Percentiles rank a stretch among this genome's conserved stretches.
Evolutionary conservation across 78 protist species (phyloP).

Genomic region (Cyanophora paradoxa): DNA sequence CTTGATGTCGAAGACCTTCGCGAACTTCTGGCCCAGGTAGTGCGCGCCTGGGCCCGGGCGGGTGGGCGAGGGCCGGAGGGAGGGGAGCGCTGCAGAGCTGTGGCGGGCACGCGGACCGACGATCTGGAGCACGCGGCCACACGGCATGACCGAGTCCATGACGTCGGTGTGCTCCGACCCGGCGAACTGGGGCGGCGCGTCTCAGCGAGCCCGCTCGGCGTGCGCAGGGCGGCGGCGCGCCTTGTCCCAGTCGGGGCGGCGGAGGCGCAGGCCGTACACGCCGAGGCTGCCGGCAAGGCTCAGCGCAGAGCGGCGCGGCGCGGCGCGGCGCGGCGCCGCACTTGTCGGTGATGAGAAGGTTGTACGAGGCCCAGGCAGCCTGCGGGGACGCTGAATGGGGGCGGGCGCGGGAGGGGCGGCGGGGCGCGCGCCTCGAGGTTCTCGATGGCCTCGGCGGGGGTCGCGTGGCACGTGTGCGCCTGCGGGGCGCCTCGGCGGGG

Average conservation of each 20-base stretch:
- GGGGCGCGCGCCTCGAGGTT: neutral
- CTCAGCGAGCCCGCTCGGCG: too few species aligned
- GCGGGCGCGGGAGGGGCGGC: too few species aligned
- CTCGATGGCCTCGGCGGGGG: slow-evolving; percentile 32
- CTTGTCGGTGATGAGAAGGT: slow-evolving; percentile 3
- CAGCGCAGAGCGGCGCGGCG: too few species aligned
- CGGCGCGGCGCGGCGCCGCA: too few species aligned
- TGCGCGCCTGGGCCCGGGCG: too few species aligned
- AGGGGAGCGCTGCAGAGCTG: too few species aligned
- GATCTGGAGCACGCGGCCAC: slow-evolving; percentile 36
- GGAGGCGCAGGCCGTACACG: slow-evolving; percentile 22
- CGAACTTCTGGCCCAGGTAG: slow-evolving; percentile 45
- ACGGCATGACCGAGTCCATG: slow-evolving; percentile 43
- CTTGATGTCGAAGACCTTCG: slow-evolving; percentile 38
- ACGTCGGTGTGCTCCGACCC: slow-evolving; percentile 53
- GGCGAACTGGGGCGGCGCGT: too few species aligned
- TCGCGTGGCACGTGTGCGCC: slow-evolving; percentile 45
- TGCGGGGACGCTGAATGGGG: too few species aligned
- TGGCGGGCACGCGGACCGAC: slow-evolving; percentile 33
- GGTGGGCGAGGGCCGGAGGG: too few species aligned
- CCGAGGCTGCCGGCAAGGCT: slow-evolving; percentile 8
- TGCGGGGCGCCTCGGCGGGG: too few species aligned
- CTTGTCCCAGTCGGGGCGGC: slow-evolving; percentile 51
- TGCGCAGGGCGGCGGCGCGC: too few species aligned
- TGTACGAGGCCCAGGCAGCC: slow-evolving; percentile 35